These are phyloP conservation scores for Citrullus colocynthis DNA, from an alignment of 306 rosid species.

Conservation along the genomic window DNA sequence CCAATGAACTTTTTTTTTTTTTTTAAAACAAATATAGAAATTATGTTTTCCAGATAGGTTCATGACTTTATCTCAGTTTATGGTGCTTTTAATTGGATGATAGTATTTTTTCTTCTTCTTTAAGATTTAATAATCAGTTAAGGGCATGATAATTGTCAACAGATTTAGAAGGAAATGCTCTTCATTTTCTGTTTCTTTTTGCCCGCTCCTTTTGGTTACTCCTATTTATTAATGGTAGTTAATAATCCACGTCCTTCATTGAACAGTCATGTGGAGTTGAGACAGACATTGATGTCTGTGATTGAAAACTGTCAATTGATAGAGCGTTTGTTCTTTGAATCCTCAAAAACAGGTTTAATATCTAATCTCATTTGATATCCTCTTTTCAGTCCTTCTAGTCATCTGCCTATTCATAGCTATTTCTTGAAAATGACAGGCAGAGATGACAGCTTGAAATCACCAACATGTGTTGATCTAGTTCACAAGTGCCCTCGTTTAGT, in stretches of 20 bases:
- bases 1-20: neutral
- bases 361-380: constrained; percentile 5
- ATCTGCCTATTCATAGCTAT: constrained; percentile 17
- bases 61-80: neutral
- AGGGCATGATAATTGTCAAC: neutral
- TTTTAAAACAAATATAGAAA: neutral
- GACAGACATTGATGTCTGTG: constrained; percentile 84
- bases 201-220: neutral
- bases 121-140: neutral
- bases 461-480: constrained; percentile 65
- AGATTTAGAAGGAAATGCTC: neutral
- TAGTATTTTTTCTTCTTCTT: neutral
- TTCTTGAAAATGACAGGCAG: constrained; percentile 51
- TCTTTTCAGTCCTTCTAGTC: constrained; percentile 6
- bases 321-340: constrained; percentile 85
- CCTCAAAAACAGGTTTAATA: constrained; percentile 68
- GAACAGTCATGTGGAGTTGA: constrained; percentile 80
- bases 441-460: constrained; percentile 90
- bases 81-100: neutral
- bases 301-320: constrained; percentile 67
- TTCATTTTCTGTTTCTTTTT: neutral
- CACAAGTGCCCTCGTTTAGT: constrained; percentile 60
- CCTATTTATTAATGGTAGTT: neutral
- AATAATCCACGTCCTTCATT: constrained; percentile 9
- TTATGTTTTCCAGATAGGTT: neutral